Conservation (phyloP, 2,329 filamentous ascomycete genomes). For the Trichophyton rubrum region DNA sequence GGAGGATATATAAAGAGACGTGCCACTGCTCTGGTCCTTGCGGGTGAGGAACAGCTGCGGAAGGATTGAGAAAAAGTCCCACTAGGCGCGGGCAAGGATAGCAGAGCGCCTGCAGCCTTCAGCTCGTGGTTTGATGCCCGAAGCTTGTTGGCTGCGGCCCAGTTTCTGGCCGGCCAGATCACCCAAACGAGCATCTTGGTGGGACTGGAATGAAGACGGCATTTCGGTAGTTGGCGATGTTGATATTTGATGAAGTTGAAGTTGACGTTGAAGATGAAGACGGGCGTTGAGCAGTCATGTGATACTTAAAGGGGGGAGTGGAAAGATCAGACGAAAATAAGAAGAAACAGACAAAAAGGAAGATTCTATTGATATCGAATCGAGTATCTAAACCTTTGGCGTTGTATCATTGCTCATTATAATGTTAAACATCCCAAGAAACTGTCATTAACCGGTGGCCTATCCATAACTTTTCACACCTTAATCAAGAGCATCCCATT, state of each 20-base stretch:
- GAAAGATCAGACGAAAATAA: not conserved
- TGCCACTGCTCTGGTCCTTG: not conserved
- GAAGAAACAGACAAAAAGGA: not conserved
- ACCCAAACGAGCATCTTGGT: not conserved
- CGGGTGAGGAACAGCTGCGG: not conserved
- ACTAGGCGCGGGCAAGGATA: not conserved
- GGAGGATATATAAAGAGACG: not conserved
- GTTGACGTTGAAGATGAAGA: not conserved
- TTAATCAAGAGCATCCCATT: conserved; percentile 27
- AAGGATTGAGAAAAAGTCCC: not conserved
- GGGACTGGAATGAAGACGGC: not conserved
- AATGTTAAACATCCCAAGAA: not conserved
- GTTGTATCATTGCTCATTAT: not conserved
- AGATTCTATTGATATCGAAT: not conserved
- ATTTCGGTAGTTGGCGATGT: not conserved
- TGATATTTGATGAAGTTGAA: not conserved
- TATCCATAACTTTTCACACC: not conserved
- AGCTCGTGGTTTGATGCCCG: conserved; percentile 1
- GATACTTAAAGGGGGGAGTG: not conserved
- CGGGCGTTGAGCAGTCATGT: not conserved
- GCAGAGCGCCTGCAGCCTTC: not conserved
- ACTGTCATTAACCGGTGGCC: not conserved
- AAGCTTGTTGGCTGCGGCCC: conserved; percentile 1
- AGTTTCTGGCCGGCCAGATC: not conserved
- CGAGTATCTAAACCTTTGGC: not conserved